Evolutionary conservation across 176 grass and related monocot species (phyloP), one percentile per base, ranked within the genome.

Genomic region (Poa pratensis): DNA sequence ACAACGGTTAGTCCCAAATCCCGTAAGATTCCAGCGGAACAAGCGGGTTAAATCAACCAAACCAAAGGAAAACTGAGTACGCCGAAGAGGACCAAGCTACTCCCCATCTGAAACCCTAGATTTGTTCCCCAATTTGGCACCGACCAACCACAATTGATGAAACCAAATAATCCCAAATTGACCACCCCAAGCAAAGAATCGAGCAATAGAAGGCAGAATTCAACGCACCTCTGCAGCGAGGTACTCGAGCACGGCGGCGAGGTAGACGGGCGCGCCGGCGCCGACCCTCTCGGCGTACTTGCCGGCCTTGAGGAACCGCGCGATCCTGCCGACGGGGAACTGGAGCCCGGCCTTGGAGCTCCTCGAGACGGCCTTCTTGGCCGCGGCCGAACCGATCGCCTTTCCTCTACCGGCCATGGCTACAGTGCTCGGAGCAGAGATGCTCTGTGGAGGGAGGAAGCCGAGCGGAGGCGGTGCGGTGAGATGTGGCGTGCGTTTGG

Each of bases 251-350:
- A 99, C 96, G 22, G 96, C 91, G 14, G 96, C 96, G 18, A 99
- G 93, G 70, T 99, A 99, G 28, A 99, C 96, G 0, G 96, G 96
- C 1, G 96, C 96, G 43, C 96, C 96, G 51, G 91, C 96, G 14
- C 96, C 96, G n/a, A 99, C 96, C 22, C 96, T 80, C 91, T 99
- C 93, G 23, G 97, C 97, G 72, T 99, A 99, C 86, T 99, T 99
- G 39, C 94, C 97, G 58, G 94, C 89, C 94, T 99, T 99, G 51
- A 99, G 79, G 90, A 96, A 99, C 68, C 97, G 59, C 0, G 97
- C 97, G 35, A 99, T 99, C 84, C 97, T 87, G 1, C 97, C 97
- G 1, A 99, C 97, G 2, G 97, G 97, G 79, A 99, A 99, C 90
- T 99, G 94, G 45, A 99, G 91, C 24, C 97, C 97, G 16, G 94